These are phyloP conservation scores for Leishmania major DNA, from an alignment of 208 protist species.

Conservation along the genomic window DNA sequence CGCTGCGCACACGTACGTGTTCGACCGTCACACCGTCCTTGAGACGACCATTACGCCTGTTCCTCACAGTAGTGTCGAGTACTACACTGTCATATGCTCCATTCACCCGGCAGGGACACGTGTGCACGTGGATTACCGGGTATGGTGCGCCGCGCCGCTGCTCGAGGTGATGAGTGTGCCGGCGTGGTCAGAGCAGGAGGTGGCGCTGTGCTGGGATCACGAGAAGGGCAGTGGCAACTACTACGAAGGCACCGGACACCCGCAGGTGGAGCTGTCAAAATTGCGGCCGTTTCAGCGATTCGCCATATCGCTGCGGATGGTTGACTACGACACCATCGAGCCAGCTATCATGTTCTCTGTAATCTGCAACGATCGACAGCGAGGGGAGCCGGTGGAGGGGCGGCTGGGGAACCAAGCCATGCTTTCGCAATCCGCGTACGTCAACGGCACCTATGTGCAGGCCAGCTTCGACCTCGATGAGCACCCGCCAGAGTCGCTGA, in stretches of 20 bases:
- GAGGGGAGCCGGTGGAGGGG: conserved; percentile 60
- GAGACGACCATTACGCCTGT: conserved; percentile 39
- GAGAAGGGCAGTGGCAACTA: conserved; percentile 62
- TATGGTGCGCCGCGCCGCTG: conserved; percentile 66
- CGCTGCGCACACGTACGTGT: conserved; percentile 31
- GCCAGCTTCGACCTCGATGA: conserved; percentile 49
- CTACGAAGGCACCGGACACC: conserved; percentile 71
- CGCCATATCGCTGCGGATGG: conserved; percentile 64
- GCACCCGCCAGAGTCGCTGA: conserved; percentile 52
- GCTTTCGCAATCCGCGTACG: conserved; percentile 71
- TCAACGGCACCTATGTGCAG: conserved; percentile 59
- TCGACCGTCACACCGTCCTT: conserved; percentile 36
- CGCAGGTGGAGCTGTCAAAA: conserved; percentile 82
- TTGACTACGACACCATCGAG: conserved; percentile 50
- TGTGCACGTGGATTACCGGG: conserved; percentile 46
- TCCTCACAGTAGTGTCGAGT: conserved; percentile 22
- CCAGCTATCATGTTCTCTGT: conserved; percentile 79
- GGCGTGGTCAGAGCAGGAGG: conserved; percentile 54
- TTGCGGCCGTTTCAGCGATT: conserved; percentile 47
- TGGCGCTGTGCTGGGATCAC: conserved; percentile 47
- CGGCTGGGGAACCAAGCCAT: conserved; percentile 53
- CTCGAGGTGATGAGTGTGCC: conserved; percentile 46
- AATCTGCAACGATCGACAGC: conserved; percentile 44
- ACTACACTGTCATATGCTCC: conserved; percentile 66
- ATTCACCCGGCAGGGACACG: conserved; percentile 41